phyloP scores from a whole-genome alignment of 371 early-diverging fungal genomes.

The Batrachochytrium dendrobatidis region DNA sequence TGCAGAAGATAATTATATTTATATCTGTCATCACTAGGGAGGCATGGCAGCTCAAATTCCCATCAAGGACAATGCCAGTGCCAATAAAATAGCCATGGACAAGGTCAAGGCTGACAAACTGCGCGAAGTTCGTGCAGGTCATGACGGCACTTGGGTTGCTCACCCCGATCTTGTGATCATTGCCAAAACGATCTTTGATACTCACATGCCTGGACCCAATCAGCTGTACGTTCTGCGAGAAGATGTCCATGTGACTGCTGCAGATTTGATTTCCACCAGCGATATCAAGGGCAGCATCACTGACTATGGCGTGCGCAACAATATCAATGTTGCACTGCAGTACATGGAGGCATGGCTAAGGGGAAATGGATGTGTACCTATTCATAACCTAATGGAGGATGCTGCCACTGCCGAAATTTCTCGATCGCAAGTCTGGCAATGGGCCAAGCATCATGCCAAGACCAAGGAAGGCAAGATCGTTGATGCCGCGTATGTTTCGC shows the following conservation, averaged over 20 bases:
- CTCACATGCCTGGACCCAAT: constrained; percentile 93
- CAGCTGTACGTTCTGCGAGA: constrained; percentile 86
- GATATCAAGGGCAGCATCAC: constrained; percentile 72
- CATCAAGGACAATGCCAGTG: constrained; percentile 79
- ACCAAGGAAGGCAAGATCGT: constrained; percentile 74
- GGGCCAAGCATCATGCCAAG: constrained; percentile 81
- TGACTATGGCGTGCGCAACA: constrained; percentile 81
- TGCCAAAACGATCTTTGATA: constrained; percentile 81
- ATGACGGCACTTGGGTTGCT: constrained; percentile 97
- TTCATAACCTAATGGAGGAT: constrained; percentile 94
- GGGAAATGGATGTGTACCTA: constrained; percentile 93
- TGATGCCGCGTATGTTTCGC: constrained; percentile 63
- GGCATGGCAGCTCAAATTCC: constrained; percentile 98
- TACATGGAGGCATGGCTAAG: constrained; percentile 96
- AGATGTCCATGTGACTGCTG: constrained; percentile 74
- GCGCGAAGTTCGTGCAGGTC: constrained; percentile 87
- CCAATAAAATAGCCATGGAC: constrained; percentile 83
- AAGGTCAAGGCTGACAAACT: constrained; percentile 90
- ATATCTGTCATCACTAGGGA: no score
- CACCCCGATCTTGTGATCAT: constrained; percentile 90
- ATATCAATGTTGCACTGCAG: constrained; percentile 81
- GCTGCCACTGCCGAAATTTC: constrained; percentile 97
- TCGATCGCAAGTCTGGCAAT: constrained; percentile 93
- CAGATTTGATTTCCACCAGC: constrained; percentile 77
- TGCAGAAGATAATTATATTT: no score